Percentiles rank a stretch among this genome's conserved stretches.
Evolutionary conservation across 1,284 basidiomycete genomes (phyloP).

Genomic region (Stygiomarasmius scandens): DNA sequence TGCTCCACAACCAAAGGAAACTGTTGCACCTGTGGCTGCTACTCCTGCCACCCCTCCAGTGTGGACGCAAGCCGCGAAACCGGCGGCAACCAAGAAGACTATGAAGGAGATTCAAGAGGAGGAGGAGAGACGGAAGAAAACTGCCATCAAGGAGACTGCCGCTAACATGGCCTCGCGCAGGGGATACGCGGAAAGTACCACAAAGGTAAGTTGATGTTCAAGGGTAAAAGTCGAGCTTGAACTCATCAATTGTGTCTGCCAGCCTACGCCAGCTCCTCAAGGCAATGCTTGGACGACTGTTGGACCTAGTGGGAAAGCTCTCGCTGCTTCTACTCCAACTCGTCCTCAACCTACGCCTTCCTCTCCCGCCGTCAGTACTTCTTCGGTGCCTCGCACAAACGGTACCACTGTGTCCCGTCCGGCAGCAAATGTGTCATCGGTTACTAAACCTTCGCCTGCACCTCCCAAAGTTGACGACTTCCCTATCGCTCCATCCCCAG

Average conservation of each 20-base stretch:
- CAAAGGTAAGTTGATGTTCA: constrained; percentile 6
- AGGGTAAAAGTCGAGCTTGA: background rate
- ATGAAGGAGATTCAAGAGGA: constrained; percentile 99
- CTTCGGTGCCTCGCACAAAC: constrained; percentile 36
- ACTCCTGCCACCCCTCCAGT: constrained; percentile 44
- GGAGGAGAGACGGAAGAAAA: constrained; percentile 84
- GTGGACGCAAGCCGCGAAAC: constrained; percentile 66
- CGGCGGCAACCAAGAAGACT: constrained; percentile 77
- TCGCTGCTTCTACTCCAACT: constrained; percentile 32
- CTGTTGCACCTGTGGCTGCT: constrained; percentile 37
- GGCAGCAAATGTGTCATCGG: constrained; percentile 32
- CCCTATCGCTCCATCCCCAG: constrained; percentile 71
- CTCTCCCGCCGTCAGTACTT: constrained; percentile 22
- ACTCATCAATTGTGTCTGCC: background rate
- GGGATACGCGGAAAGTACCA: constrained; percentile 79
- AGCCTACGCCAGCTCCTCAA: constrained; percentile 34
- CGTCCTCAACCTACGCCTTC: constrained; percentile 37
- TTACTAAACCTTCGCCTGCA: constrained; percentile 42
- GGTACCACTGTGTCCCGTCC: constrained; percentile 38
- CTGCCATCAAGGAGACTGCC: constrained; percentile 61
- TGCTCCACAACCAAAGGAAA: constrained; percentile 48
- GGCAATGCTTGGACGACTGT: constrained; percentile 86
- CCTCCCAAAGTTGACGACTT: constrained; percentile 59
- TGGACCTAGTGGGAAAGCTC: constrained; percentile 73
- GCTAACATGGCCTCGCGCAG: constrained; percentile 62